Conservation (phyloP, 139 green algal species). For the Tetradesmus lagerheimii region DNA sequence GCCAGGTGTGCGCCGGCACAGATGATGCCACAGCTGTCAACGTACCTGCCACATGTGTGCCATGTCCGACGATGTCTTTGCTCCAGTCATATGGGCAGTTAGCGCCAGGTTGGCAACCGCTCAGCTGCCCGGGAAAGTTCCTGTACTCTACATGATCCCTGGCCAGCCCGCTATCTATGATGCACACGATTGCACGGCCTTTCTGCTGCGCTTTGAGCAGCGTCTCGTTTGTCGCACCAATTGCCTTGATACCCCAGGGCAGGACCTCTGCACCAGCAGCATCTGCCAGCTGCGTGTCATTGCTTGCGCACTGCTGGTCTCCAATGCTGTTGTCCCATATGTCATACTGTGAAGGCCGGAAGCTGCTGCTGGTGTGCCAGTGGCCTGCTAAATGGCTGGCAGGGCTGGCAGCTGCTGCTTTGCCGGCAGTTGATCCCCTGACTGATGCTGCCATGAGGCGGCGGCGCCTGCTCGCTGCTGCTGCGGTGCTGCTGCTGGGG, state of each 20-base stretch:
- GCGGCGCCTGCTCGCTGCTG: not conserved
- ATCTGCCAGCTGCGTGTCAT: not conserved
- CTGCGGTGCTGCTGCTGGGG: not conserved
- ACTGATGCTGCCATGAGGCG: not conserved
- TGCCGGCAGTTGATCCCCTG: not conserved
- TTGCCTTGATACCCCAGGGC: conserved; percentile 40
- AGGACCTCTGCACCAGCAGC: conserved; percentile 13
- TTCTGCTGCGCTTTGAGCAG: not conserved
- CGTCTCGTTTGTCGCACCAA: conserved; percentile 9
- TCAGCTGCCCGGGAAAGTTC: not conserved
- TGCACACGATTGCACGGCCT: conserved; percentile 32
- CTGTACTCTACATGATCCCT: conserved; percentile 27
- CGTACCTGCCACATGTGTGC: conserved; percentile 41
- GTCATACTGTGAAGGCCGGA: conserved; percentile 12
- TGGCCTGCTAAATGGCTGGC: not conserved
- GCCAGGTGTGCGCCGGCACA: too few relatives aligned
- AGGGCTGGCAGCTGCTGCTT: not conserved
- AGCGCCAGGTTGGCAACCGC: not conserved
- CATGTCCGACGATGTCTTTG: conserved; percentile 39
- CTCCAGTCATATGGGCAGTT: conserved; percentile 32
- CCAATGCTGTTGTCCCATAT: conserved; percentile 14
- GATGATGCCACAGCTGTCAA: too few relatives aligned
- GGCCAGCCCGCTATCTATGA: conserved; percentile 47
- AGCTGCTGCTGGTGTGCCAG: not conserved
- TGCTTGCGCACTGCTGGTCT: not conserved